phyloP scores from a whole-genome alignment of 805 yeast genomes.

The Candida nanaspora region DNA sequence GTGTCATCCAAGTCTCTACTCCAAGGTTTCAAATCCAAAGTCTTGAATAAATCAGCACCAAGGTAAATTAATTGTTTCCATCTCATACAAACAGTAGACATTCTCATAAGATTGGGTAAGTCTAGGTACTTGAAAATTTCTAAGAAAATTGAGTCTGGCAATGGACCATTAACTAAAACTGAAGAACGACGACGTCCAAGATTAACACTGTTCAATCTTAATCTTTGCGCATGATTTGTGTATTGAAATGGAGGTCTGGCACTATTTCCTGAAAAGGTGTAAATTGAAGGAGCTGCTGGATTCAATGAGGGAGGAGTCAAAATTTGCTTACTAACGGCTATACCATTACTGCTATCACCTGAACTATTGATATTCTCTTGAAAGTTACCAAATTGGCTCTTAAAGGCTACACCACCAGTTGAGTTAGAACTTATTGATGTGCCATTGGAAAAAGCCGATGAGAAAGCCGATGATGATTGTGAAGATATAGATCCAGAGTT shows the following conservation, averaged over 20 bases:
- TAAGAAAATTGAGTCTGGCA: constrained; percentile 55
- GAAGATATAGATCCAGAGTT: not conserved
- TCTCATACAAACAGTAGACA: constrained; percentile 50
- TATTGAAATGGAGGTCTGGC: constrained; percentile 36
- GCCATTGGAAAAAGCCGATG: not conserved
- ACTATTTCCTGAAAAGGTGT: constrained; percentile 14
- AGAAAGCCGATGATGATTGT: not conserved
- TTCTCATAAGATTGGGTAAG: constrained; percentile 53
- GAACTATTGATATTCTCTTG: no score
- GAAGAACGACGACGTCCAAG: constrained; percentile 48
- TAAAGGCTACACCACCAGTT: not conserved
- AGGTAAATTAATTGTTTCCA: constrained; percentile 62
- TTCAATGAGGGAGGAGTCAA: constrained; percentile 16
- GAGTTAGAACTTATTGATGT: not conserved
- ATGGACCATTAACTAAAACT: constrained; percentile 45
- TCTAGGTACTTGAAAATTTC: constrained; percentile 45
- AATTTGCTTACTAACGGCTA: not conserved
- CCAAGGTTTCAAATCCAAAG: constrained; percentile 55
- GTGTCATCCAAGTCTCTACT: constrained; percentile 53
- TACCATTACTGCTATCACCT: no score
- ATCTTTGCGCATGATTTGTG: constrained; percentile 47
- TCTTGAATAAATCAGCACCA: constrained; percentile 44
- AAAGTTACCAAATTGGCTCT: not conserved
- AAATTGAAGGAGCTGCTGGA: constrained; percentile 20
- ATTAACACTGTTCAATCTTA: constrained; percentile 37